Percentiles rank a stretch among this genome's conserved stretches.
phyloP scores from a whole-genome alignment of 2,329 filamentous ascomycete genomes.

The Fusarium sp. region DNA sequence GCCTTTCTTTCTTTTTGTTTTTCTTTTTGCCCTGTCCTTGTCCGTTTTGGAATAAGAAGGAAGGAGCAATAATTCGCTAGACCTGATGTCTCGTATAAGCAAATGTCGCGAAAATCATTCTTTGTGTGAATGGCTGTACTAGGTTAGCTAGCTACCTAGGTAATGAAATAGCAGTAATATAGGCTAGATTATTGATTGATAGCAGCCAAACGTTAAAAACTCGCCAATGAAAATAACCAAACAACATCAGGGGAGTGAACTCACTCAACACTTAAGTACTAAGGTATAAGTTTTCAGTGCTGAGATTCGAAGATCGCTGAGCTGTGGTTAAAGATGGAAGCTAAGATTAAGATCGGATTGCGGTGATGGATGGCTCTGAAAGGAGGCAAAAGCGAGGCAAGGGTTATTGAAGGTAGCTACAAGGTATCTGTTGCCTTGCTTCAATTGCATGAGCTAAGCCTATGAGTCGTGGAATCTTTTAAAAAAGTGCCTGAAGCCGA shows the following conservation, averaged over 20 bases:
- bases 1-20: background rate
- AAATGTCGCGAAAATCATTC: background rate
- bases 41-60: background rate
- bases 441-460: background rate
- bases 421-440: background rate
- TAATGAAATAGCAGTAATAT: background rate
- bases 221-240: no score
- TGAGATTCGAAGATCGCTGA: background rate
- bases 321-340: background rate
- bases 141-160: background rate
- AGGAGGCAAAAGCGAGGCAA: background rate
- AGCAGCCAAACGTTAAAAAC: background rate
- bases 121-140: background rate
- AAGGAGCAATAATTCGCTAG: constrained; percentile 36
- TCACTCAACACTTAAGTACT: background rate
- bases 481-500: background rate
- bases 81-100: background rate
- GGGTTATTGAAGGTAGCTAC: background rate
- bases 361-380: background rate
- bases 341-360: background rate
- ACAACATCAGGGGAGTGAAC: background rate
- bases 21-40: background rate
- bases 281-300: no score
- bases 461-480: background rate
- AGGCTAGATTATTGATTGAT: background rate